phyloP scores from a whole-genome alignment of 2,329 filamentous ascomycete species.

The Aspergillus sp. region DNA sequence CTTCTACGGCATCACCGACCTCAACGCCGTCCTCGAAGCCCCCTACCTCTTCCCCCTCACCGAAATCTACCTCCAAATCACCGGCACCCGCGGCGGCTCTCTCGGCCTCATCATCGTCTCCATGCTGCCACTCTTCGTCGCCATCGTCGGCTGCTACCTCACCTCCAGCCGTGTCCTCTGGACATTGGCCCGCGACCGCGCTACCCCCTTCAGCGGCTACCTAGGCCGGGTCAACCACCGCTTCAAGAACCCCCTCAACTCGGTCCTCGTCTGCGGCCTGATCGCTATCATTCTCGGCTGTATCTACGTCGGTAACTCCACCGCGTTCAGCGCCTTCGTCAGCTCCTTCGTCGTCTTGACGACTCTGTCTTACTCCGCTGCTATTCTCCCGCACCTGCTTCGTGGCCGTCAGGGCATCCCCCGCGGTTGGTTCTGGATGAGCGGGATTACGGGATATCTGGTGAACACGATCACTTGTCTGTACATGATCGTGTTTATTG shows the following conservation, averaged over 20 bases:
- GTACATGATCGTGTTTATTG: slow-evolving; percentile 54
- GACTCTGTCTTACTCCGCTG: slow-evolving; percentile 52
- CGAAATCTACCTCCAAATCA: slow-evolving; percentile 47
- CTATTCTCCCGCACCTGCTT: slow-evolving; percentile 51
- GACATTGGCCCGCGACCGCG: slow-evolving; percentile 57
- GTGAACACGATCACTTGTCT: slow-evolving; percentile 52
- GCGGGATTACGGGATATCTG: slow-evolving; percentile 45
- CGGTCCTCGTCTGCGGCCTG: slow-evolving; percentile 54
- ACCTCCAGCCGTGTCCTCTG: slow-evolving; percentile 60
- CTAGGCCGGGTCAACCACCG: slow-evolving; percentile 53
- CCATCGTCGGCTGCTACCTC: slow-evolving; percentile 53
- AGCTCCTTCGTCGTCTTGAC: slow-evolving; percentile 57
- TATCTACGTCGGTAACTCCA: slow-evolving; percentile 53
- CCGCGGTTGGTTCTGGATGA: slow-evolving; percentile 53
- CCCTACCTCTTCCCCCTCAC: slow-evolving; percentile 43
- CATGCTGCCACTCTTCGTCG: slow-evolving; percentile 53
- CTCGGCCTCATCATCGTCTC: slow-evolving; percentile 57
- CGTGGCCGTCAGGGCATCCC: slow-evolving; percentile 51
- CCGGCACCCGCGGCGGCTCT: slow-evolving; percentile 47
- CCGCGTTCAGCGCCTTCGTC: slow-evolving; percentile 56
- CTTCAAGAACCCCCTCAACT: slow-evolving; percentile 57
- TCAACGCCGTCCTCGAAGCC: slow-evolving; percentile 14
- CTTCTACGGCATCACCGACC: slow-evolving; percentile 49
- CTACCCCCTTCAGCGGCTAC: slow-evolving; percentile 54
- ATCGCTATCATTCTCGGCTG: slow-evolving; percentile 54